Percentiles rank a stretch among this genome's conserved stretches.
phyloP scores from a whole-genome alignment of 768 basidiomycete species.

The Lactifluus rugatus region DNA sequence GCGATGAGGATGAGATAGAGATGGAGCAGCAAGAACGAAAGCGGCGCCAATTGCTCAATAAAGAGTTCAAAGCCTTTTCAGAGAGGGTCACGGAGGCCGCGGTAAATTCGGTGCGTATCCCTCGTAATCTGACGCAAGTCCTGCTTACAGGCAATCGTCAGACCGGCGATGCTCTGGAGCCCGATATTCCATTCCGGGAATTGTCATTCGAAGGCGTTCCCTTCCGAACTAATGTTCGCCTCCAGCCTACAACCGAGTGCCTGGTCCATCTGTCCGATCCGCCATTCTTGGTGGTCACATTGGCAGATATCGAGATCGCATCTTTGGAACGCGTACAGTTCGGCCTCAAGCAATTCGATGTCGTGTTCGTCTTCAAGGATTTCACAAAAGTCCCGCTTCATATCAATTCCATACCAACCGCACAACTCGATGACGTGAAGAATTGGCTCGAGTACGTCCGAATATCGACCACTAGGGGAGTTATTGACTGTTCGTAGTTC shows the following conservation, averaged over 20 bases:
- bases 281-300: conserved; percentile 92
- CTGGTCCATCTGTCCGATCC: conserved; percentile 91
- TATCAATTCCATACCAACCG: conserved; percentile 89
- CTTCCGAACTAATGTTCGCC: conserved; percentile 84
- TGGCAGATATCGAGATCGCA: conserved; percentile 91
- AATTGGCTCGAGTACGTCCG: conserved; percentile 91
- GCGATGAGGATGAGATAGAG: conserved; percentile 98
- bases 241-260: conserved; percentile 96
- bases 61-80: conserved; percentile 88
- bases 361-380: conserved; percentile 95
- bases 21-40: conserved; percentile 96
- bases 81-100: conserved; percentile 86
- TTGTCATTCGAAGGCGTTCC: conserved; percentile 96
- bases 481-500: conserved; percentile 44
- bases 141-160: conserved; percentile 25
- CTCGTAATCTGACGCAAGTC: not conserved
- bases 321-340: conserved; percentile 97
- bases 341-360: conserved; percentile 91
- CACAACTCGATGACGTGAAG: conserved; percentile 92
- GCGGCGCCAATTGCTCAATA: conserved; percentile 80
- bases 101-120: conserved; percentile 52
- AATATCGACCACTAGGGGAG: not conserved
- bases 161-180: conserved; percentile 78
- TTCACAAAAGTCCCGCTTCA: conserved; percentile 88
- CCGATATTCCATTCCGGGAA: conserved; percentile 96